These are phyloP conservation scores for Tulasnella calospora DNA, from an alignment of 768 basidiomycete species.

Conservation along the genomic window DNA sequence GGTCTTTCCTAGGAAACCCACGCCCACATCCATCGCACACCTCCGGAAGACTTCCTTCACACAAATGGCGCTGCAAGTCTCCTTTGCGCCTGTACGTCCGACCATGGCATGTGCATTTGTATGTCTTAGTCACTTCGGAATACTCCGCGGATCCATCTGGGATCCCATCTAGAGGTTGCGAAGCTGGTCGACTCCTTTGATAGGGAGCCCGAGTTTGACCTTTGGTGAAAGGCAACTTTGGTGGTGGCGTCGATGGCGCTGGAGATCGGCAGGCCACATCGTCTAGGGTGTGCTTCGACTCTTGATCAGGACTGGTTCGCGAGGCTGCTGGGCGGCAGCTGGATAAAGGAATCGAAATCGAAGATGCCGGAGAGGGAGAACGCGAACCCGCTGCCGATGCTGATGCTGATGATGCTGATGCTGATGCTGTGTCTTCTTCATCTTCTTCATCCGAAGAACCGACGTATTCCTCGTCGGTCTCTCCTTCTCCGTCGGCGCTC, in stretches of 20 bases:
- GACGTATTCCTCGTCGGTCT: background rate
- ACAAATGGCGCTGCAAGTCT: background rate
- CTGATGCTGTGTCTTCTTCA: too few relatives aligned
- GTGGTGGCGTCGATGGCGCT: background rate
- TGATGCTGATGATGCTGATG: too few relatives aligned
- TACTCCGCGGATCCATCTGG: background rate
- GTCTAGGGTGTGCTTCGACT: background rate
- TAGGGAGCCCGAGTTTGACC: background rate
- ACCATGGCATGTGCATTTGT: conserved; percentile 2
- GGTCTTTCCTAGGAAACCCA: background rate
- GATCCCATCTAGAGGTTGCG: background rate
- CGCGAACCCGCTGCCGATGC: background rate
- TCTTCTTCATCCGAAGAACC: background rate
- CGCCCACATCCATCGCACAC: conserved; percentile 5
- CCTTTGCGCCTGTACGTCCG: conserved; percentile 15
- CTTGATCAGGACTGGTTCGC: background rate
- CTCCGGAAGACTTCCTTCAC: background rate
- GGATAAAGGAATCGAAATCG: background rate
- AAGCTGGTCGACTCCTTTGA: background rate
- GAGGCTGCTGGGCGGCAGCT: background rate
- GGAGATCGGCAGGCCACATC: background rate
- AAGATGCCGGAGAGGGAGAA: background rate
- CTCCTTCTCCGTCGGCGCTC: background rate
- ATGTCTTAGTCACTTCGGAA: background rate
- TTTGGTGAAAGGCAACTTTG: background rate